Evolutionary conservation across 2,329 filamentous ascomycete species (phyloP).

Genomic region (Colletotrichum chlorophyti): DNA sequence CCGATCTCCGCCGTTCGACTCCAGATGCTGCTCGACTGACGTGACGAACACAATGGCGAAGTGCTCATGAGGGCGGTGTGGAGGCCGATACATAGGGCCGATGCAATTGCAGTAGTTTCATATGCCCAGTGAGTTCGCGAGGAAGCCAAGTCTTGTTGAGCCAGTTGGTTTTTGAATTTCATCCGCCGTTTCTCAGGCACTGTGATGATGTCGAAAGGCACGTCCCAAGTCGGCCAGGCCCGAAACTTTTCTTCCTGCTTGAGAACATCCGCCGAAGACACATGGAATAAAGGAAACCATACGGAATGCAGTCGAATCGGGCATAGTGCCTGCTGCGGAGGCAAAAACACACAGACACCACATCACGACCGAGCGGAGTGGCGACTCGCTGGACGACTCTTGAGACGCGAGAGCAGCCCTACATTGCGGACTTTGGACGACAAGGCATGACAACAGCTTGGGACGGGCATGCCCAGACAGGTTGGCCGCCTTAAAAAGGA

Average conservation of each 20-base stretch:
- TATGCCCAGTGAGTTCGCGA: no score
- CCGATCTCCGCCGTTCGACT: no score
- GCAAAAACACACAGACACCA: neutral
- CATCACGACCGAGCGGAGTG: neutral
- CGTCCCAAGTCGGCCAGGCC: no score
- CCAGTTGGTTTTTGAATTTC: no score
- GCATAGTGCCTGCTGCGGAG: slow-evolving; percentile 1
- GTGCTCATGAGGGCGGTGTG: no score
- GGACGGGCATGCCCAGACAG: neutral
- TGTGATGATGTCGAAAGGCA: no score
- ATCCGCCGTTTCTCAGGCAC: neutral
- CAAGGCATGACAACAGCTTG: neutral
- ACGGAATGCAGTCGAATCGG: neutral
- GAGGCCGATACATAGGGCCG: no score
- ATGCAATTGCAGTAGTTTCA: no score
- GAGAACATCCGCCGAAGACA: neutral
- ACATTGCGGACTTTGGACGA: slow-evolving; percentile 3
- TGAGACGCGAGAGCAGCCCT: slow-evolving; percentile 9
- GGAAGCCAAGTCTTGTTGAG: no score
- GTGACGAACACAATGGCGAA: no score
- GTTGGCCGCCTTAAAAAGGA: neutral
- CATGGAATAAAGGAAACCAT: neutral
- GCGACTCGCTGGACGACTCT: neutral
- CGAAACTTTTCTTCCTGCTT: neutral
- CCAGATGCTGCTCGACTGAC: no score